Evolutionary conservation across 2,329 filamentous ascomycete species (phyloP).

Genomic region (Alternaria sp.): DNA sequence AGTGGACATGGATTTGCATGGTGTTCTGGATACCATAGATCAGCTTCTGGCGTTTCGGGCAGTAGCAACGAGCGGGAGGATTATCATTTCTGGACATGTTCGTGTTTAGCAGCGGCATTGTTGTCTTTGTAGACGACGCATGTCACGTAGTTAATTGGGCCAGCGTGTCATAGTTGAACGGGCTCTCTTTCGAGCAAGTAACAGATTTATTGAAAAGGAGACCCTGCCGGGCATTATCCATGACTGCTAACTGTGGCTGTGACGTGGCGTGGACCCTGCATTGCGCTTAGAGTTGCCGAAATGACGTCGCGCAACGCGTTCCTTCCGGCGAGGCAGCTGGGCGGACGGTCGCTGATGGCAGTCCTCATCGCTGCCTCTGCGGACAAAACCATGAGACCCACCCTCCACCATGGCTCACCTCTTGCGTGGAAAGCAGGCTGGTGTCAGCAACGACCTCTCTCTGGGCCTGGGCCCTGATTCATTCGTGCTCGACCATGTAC

Average conservation of each 20-base stretch:
- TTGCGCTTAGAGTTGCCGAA: slow-evolving; percentile 17
- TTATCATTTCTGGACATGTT: background rate
- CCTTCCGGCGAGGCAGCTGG: slow-evolving; percentile 15
- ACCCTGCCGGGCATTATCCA: background rate
- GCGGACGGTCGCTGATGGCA: slow-evolving; percentile 16
- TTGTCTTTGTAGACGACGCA: background rate
- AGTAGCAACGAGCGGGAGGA: background rate
- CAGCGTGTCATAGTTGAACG: background rate
- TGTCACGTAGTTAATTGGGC: slow-evolving; percentile 1
- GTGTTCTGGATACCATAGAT: slow-evolving; percentile 22
- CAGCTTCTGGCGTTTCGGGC: slow-evolving; percentile 24
- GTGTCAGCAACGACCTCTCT: slow-evolving; percentile 90
- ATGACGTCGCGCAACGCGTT: slow-evolving; percentile 25
- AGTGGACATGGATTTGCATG: slow-evolving; percentile 4
- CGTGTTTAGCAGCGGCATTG: background rate
- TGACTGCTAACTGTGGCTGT: slow-evolving; percentile 7
- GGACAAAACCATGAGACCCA: slow-evolving; percentile 38
- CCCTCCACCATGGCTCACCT: slow-evolving; percentile 76
- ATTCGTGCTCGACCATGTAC: slow-evolving; percentile 82
- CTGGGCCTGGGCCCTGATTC: slow-evolving; percentile 77
- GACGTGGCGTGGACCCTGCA: slow-evolving; percentile 24
- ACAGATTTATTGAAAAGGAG: background rate
- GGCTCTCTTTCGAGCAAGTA: background rate
- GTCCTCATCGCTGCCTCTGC: slow-evolving; percentile 4
- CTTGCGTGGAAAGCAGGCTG: slow-evolving; percentile 89